These are phyloP conservation scores for Penicillium sclerotigenum DNA, from an alignment of 2,329 filamentous ascomycete genomes.

Conservation along the genomic window DNA sequence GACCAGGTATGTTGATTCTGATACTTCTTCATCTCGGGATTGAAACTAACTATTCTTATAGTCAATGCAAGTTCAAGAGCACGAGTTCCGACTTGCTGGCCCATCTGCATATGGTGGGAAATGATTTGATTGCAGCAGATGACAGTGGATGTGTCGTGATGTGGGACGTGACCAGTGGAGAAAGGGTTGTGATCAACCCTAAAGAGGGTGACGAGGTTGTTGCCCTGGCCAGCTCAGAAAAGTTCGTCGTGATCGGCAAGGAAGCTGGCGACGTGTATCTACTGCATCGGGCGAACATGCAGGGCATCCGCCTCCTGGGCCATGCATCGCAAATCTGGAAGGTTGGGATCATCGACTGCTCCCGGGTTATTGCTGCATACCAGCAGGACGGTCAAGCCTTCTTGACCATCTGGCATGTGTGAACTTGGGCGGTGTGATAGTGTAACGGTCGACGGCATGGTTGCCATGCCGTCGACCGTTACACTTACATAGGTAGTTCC, in stretches of 20 bases:
- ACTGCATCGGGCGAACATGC: neutral
- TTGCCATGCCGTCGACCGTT: no score
- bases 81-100: neutral
- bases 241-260: neutral
- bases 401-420: neutral
- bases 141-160: neutral
- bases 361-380: neutral
- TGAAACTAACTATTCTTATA: neutral
- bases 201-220: neutral
- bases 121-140: neutral
- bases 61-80: neutral
- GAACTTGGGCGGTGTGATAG: no score
- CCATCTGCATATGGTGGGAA: neutral
- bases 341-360: neutral
- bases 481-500: neutral
- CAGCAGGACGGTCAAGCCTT: neutral
- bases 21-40: neutral
- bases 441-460: no score
- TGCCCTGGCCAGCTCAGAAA: neutral
- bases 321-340: neutral
- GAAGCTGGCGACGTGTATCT: neutral
- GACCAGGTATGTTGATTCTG: neutral
- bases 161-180: neutral
- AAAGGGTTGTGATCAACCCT: neutral
- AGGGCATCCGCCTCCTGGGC: neutral